Conservation (phyloP, 192 early-diverging fungal genomes). For the Cetraspora pellucida region DNA sequence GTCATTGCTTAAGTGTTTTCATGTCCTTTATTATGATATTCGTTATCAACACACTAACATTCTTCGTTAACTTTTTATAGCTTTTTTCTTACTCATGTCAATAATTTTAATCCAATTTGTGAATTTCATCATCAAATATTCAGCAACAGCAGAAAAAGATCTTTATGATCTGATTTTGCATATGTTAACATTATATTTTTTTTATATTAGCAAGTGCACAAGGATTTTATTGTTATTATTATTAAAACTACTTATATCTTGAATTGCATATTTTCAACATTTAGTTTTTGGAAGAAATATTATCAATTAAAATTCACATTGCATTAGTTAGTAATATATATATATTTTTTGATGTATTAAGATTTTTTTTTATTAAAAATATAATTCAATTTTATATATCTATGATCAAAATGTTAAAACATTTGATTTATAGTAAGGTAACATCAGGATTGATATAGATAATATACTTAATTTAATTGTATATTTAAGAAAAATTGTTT, state of each 20-base stretch:
- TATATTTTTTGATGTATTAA: too few species aligned
- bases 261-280: background rate
- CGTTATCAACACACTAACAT: too few species aligned
- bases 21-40: too few species aligned
- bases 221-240: background rate
- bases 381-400: background rate
- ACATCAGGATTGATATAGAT: background rate
- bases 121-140: background rate
- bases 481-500: slow-evolving; percentile 5
- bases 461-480: background rate
- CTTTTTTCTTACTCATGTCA: background rate
- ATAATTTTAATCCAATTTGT: slow-evolving; percentile 14
- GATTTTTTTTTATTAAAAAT: too few species aligned
- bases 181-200: background rate
- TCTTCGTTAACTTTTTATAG: too few species aligned
- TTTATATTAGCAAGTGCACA: background rate
- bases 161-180: background rate
- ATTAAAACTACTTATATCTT: background rate
- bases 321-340: background rate
- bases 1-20: too few species aligned
- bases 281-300: background rate
- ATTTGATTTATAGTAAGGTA: background rate
- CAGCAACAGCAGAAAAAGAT: background rate
- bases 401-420: background rate
- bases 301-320: background rate